Evolutionary conservation across 805 yeast species (phyloP), one percentile per base, ranked within the genome.

Genomic region (Saturnispora sanitii): DNA sequence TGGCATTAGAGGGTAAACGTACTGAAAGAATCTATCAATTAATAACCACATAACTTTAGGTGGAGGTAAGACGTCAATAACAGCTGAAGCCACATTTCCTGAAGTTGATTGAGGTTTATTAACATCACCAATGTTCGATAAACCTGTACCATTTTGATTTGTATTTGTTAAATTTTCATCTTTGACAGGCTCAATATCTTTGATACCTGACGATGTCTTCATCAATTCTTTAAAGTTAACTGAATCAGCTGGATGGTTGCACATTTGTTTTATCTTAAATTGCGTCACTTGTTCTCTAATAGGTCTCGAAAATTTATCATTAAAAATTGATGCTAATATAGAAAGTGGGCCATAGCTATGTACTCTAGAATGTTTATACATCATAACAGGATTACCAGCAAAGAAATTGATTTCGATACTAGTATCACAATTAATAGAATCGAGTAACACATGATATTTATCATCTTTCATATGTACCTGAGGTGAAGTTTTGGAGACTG

Each of bases 301-400:
- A 2, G 63, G 56, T 15, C 52, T 49, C 42, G 64, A 33, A 49
- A 58, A 59, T 35, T 58, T 60, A 54, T 77, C 82, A 46, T 65
- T 72, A 41, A 65, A 64, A 40, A 75, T 54, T 20, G 70, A 42
- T 0, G 79, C 56, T 4, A 68, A 47, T 68, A 76, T 69, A 1
- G 77, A 55, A 27, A 73, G 61, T 0, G 80, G 75, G 1, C 80
- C 82, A 53, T 65, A 68, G 48, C 67, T 66, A 44, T 64, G 62
- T 25, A 68, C 55, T 33, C 73, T 55, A 3, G 66, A 57, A 37
- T 62, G 66, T 21, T 61, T 62, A 15, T 64, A 45, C 38, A 65
- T 55, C 41, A 72, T 60, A 0, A 80, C 69, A 3, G 65, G 46
- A 46, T 62, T 63, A 2, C 70, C 71, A 1, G 55, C 56, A 44